phyloP scores from a whole-genome alignment of 306 rosid species.

The Quercus engelmannii region DNA sequence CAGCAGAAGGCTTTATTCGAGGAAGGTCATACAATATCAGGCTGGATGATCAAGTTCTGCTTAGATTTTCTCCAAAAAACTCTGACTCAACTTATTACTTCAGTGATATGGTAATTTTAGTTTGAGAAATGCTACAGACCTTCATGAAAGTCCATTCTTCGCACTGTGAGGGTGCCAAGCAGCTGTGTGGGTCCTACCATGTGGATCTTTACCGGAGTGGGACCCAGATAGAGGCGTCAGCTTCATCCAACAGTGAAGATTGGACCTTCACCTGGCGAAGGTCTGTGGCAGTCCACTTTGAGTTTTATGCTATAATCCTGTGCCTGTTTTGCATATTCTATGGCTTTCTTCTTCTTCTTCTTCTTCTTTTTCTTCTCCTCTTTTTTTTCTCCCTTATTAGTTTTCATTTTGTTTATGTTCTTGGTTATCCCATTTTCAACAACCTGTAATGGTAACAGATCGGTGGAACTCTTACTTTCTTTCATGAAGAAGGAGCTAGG shows the following conservation, averaged over 20 bases:
- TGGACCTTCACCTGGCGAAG: background rate
- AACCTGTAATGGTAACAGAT: slow-evolving; percentile 46
- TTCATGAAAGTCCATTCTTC: background rate
- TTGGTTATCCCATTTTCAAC: slow-evolving; percentile 6
- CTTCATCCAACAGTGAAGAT: background rate
- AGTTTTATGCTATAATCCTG: background rate
- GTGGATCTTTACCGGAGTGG: background rate
- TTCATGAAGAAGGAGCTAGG: slow-evolving; percentile 81
- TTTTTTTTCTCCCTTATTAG: background rate
- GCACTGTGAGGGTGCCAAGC: background rate
- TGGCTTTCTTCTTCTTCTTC: background rate
- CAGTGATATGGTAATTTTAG: slow-evolving; percentile 71
- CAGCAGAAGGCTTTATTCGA: slow-evolving; percentile 98
- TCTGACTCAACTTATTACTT: slow-evolving; percentile 88
- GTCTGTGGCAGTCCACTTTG: background rate
- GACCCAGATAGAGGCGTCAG: background rate
- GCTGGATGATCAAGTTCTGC: slow-evolving; percentile 86
- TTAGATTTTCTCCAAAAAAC: slow-evolving; percentile 91
- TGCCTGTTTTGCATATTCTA: background rate
- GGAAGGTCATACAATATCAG: slow-evolving; percentile 98
- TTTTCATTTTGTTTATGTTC: background rate
- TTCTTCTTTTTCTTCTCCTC: background rate
- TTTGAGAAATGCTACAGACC: background rate
- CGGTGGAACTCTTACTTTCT: slow-evolving; percentile 95
- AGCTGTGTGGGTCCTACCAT: background rate